Evolutionary conservation across 108 stramenopile genomes (phyloP), one percentile per base, ranked within the genome.

Genomic region (Hondaea fermentalgiana): DNA sequence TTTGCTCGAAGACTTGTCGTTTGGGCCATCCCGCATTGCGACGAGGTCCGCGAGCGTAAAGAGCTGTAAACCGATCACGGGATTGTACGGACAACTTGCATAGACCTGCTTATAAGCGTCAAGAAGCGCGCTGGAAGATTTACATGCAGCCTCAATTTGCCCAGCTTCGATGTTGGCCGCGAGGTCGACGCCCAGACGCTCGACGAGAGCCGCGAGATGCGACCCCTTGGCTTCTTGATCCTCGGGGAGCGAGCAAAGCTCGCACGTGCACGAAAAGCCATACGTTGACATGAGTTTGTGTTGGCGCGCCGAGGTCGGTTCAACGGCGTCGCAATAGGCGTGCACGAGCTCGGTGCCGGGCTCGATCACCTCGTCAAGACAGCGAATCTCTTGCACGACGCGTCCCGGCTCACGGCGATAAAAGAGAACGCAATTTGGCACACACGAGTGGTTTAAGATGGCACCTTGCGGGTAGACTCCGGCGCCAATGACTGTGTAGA

Each of bases 391-490:
- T 58, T 92, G 72, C 35, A 35, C 53, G 17, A 45, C 17, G 43
- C 49, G 51, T 21, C 49, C 76, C 6, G 45, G 23, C 12, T 83
- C 76, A 12, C 60, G 21, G 2, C 58, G 58, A 89, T 94, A 95
- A 25, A 92, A 91, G 12, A 95, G 58, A 23, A 95, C 76, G 72
- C 94, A 94, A 83, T 95, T 95, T 23, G 95, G 95, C 12, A 69
- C 55, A 90, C 95, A 95, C 4, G 94, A 93, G 92, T 95, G 95
- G 58, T 95, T 95, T 57, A 95, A 60, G n/a, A 95, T 72, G 28
- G 95, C 95, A 4, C 93, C 95, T 35, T 91, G 72, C 12, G 95
- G 95, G 89, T 94, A 95, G 2, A 95, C 92, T 5, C 92, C 95
- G 29, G 91, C 87, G 12, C 90, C 95, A 42, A 94, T 88, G 17